Evolutionary conservation across 177 flowering plant genomes (phyloP).

Genomic region (Vitis hybrid): DNA sequence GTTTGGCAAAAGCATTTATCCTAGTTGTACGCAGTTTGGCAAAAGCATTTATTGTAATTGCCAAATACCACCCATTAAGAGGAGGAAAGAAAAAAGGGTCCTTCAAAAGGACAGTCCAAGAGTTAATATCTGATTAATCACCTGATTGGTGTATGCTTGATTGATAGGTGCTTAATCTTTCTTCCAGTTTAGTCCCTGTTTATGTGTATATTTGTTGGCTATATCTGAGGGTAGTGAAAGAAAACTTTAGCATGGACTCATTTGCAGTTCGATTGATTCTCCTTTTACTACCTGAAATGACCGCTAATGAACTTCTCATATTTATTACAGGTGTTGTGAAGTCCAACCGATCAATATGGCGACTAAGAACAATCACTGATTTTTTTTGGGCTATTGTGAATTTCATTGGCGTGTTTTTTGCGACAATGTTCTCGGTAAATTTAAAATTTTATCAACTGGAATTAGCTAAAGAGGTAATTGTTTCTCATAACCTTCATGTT

Average conservation of each 20-base stretch:
- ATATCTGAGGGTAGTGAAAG: too few species aligned
- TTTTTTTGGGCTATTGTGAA: conserved; percentile 83
- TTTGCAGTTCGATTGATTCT: neutral
- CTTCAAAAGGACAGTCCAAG: too few species aligned
- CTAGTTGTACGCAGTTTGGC: too few species aligned
- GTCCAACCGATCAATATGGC: conserved; percentile 81
- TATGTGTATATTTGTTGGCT: too few species aligned
- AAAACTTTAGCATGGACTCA: too few species aligned
- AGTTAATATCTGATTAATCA: neutral
- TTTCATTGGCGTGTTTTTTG: conserved; percentile 66
- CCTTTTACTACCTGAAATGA: neutral
- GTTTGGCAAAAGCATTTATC: too few species aligned
- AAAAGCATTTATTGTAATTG: too few species aligned
- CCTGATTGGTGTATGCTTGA: neutral
- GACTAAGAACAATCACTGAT: conserved; percentile 73
- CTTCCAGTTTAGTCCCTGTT: too few species aligned
- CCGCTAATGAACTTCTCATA: neutral
- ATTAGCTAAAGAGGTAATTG: neutral
- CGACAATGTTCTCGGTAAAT: conserved; percentile 90
- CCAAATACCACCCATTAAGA: too few species aligned
- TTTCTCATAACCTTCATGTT: neutral
- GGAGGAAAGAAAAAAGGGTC: too few species aligned
- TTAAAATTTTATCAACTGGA: neutral
- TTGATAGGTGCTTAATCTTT: neutral
- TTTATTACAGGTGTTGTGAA: conserved; percentile 78